phyloP scores from a whole-genome alignment of 257 asterid species.

The Cordia subcordata region DNA sequence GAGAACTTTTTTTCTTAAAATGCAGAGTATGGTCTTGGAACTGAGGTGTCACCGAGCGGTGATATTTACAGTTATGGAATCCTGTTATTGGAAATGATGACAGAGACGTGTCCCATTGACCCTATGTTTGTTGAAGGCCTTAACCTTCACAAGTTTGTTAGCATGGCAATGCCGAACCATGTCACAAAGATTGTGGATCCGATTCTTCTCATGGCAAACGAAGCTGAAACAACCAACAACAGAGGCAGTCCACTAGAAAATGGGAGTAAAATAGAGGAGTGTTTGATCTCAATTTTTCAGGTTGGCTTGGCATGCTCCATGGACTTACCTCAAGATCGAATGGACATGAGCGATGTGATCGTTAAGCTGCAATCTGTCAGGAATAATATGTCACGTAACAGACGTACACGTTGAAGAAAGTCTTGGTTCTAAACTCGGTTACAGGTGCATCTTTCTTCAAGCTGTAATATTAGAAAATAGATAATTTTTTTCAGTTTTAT shows the following conservation, averaged over 20 bases:
- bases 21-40: constrained; percentile 16
- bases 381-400: no score
- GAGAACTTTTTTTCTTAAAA: not conserved
- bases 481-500: no score
- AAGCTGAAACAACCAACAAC: not conserved
- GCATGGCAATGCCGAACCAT: not conserved
- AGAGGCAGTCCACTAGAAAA: no score
- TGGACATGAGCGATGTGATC: not conserved
- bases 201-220: not conserved
- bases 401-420: no score
- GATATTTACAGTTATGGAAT: constrained; percentile 20
- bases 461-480: no score
- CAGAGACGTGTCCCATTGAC: no score
- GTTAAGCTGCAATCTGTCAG: no score
- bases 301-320: not conserved
- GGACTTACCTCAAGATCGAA: not conserved
- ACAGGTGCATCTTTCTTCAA: no score
- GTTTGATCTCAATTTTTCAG: not conserved
- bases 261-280: not conserved
- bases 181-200: not conserved
- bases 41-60: constrained; percentile 14
- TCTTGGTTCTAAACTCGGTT: no score
- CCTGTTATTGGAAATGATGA: constrained; percentile 12
- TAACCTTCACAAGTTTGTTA: not conserved
- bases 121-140: not conserved